Evolutionary conservation across 176 grass and related monocot species (phyloP).

Genomic region (Oryza australiensis): DNA sequence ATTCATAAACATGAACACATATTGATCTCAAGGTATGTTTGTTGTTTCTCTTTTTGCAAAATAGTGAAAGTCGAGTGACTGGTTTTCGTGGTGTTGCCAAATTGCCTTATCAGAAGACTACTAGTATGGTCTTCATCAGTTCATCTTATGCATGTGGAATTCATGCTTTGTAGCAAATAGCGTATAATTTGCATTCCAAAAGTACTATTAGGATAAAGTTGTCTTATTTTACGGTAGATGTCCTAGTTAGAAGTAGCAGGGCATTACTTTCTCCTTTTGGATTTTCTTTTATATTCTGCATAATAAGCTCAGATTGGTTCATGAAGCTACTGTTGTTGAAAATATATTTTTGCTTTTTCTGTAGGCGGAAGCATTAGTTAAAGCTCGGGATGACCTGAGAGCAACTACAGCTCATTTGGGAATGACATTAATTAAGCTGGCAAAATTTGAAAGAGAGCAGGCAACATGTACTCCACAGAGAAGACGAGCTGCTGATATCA

Average conservation of each 20-base stretch:
- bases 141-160: not conserved
- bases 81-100: not conserved
- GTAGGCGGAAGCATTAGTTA: conserved; percentile 79
- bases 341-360: conserved; percentile 31
- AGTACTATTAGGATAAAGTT: not conserved
- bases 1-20: not conserved
- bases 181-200: not conserved
- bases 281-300: not conserved
- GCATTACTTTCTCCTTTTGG: not conserved
- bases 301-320: not conserved
- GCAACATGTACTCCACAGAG: conserved; percentile 56
- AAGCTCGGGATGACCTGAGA: conserved; percentile 73
- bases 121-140: not conserved
- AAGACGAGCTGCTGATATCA: conserved; percentile 57
- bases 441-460: conserved; percentile 83
- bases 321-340: not conserved
- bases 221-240: not conserved
- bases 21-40: not conserved
- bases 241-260: not conserved
- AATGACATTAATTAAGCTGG: conserved; percentile 77
- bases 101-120: not conserved
- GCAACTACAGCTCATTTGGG: conserved; percentile 79
- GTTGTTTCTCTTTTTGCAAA: not conserved
- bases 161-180: not conserved
- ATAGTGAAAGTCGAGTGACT: not conserved